phyloP scores from a whole-genome alignment of 352 stramenopile genomes.

The Phytophthora pluvialis region DNA sequence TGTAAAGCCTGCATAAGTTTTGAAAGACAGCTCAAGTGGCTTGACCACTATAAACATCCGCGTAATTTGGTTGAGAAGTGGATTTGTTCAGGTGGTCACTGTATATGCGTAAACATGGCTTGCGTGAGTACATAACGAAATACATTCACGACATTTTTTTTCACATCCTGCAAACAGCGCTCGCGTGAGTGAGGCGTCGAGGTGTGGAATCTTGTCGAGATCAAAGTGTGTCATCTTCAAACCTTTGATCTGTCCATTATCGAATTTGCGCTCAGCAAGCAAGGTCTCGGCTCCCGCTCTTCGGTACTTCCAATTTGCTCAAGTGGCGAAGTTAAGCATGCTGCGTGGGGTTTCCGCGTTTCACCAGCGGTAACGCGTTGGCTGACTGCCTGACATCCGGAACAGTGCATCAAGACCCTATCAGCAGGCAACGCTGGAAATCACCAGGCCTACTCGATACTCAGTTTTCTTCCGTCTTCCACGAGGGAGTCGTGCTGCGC shows the following conservation, averaged over 20 bases:
- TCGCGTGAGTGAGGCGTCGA: conserved; percentile 22
- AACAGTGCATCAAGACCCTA: background rate
- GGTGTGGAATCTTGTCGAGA: conserved; percentile 16
- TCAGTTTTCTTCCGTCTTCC: conserved; percentile 14
- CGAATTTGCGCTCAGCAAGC: conserved; percentile 10
- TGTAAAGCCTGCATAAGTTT: too few relatives aligned
- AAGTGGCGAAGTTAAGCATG: background rate
- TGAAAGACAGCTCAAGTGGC: background rate
- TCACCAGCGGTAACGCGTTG: background rate
- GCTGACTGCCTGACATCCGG: background rate
- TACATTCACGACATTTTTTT: background rate
- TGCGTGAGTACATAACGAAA: conserved; percentile 23
- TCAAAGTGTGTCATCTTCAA: background rate
- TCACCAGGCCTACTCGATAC: conserved; percentile 5
- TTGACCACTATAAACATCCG: background rate
- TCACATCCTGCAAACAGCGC: conserved; percentile 14
- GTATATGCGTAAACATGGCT: conserved; percentile 5
- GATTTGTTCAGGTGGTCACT: background rate
- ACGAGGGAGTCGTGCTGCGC: conserved; percentile 19
- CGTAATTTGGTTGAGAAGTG: background rate
- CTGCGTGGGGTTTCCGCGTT: background rate
- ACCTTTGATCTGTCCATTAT: conserved; percentile 1
- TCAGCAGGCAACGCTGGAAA: background rate
- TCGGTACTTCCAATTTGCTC: too few relatives aligned
- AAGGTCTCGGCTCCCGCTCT: background rate